Percentiles rank a stretch among this genome's conserved stretches.
Evolutionary conservation across 129 eudicot genomes (phyloP).

Genomic region (Erigeron canadensis): DNA sequence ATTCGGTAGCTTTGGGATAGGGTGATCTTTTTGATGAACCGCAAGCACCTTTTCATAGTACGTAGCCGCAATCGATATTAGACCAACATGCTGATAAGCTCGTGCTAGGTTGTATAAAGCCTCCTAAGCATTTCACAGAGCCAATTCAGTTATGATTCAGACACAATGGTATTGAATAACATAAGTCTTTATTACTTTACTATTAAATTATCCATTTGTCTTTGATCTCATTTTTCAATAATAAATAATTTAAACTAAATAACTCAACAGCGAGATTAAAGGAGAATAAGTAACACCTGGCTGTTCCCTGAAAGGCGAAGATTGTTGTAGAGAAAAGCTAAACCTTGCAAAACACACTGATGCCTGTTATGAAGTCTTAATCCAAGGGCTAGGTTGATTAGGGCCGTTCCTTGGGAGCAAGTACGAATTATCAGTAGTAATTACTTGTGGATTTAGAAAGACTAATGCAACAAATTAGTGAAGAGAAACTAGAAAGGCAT

Average conservation of each 20-base stretch:
- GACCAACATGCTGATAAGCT: conserved; percentile 81
- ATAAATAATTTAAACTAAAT: conserved; percentile 5
- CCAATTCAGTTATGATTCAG: conserved; percentile 10
- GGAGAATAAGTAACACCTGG: conserved; percentile 52
- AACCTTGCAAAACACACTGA: conserved; percentile 73
- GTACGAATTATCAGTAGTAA: not conserved
- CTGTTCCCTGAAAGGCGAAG: conserved; percentile 54
- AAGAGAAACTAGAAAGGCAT: conserved; percentile 21
- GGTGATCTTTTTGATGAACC: conserved; percentile 46
- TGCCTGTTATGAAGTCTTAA: conserved; percentile 71
- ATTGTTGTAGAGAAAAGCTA: conserved; percentile 76
- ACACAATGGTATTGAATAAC: not conserved
- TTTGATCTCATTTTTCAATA: not conserved
- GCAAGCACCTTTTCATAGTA: conserved; percentile 78
- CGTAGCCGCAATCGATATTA: conserved; percentile 60
- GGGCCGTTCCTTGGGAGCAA: conserved; percentile 57
- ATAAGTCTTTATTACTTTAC: not conserved
- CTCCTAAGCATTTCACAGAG: conserved; percentile 43
- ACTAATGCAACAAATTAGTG: not conserved
- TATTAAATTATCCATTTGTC: not conserved
- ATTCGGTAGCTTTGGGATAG: conserved; percentile 68
- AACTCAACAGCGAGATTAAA: not conserved
- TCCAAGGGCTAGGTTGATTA: conserved; percentile 75
- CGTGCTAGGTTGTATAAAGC: conserved; percentile 79
- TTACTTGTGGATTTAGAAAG: not conserved